Conservation (phyloP, 306 rosid genomes). For the Begonia fuchsioides region DNA sequence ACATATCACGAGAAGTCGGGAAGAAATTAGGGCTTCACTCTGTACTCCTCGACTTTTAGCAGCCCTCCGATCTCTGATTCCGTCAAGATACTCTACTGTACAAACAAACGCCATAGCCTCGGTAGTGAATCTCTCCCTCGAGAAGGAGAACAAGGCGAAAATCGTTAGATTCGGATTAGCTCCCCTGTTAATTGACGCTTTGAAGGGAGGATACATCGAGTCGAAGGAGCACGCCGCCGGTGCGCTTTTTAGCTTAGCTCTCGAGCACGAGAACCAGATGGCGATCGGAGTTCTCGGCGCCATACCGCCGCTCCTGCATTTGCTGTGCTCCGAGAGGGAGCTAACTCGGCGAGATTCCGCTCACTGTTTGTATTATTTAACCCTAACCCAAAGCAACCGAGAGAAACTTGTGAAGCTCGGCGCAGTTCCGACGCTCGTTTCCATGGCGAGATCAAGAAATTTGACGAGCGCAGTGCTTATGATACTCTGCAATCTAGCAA, state of each 20-base stretch:
- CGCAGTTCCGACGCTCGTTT: slow-evolving; percentile 33
- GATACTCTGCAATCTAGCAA: slow-evolving; percentile 64
- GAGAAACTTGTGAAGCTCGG: slow-evolving; percentile 60
- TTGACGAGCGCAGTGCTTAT: slow-evolving; percentile 38
- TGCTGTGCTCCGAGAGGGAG: slow-evolving; percentile 56
- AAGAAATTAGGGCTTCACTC: slow-evolving; percentile 40
- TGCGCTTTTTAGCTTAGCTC: slow-evolving; percentile 64
- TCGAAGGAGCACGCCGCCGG: slow-evolving; percentile 95
- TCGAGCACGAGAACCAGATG: slow-evolving; percentile 76
- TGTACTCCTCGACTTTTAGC: slow-evolving; percentile 41
- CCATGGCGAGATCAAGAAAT: slow-evolving; percentile 30
- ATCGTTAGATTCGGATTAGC: slow-evolving; percentile 74
- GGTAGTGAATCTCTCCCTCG: slow-evolving; percentile 67
- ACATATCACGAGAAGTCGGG: slow-evolving; percentile 37
- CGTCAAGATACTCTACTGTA: slow-evolving; percentile 48
- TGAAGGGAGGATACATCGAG: slow-evolving; percentile 57
- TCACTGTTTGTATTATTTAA: slow-evolving; percentile 58
- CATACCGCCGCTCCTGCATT: slow-evolving; percentile 61
- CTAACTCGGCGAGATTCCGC: slow-evolving; percentile 73
- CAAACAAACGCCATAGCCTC: slow-evolving; percentile 78
- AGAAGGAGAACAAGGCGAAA: slow-evolving; percentile 60
- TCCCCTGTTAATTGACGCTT: slow-evolving; percentile 46
- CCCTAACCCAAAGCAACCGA: slow-evolving; percentile 61
- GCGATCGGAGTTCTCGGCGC: slow-evolving; percentile 91
- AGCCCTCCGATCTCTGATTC: slow-evolving; percentile 24